Conservation (phyloP, 371 early-diverging fungal species). For the Mortierella sp. region DNA sequence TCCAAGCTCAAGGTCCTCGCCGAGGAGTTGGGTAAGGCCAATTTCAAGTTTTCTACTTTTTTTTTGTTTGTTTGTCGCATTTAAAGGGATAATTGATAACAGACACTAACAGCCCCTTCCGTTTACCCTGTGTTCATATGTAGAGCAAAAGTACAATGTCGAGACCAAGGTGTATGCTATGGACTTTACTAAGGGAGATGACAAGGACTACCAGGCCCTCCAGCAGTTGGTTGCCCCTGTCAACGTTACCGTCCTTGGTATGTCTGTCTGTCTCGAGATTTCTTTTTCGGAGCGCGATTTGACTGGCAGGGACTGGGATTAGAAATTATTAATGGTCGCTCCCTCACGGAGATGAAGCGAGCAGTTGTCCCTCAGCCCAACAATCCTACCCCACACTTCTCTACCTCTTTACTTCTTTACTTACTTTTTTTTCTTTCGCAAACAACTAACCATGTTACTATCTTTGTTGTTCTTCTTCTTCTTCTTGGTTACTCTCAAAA, state of each 20-base stretch:
- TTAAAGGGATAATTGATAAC: neutral
- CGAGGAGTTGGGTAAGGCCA: conserved; percentile 72
- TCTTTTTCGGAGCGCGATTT: conserved; percentile 29
- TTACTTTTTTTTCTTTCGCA: neutral
- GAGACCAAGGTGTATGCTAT: conserved; percentile 82
- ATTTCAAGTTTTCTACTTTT: neutral
- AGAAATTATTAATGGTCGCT: conserved; percentile 15
- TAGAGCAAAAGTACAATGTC: conserved; percentile 68
- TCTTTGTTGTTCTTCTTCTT: neutral
- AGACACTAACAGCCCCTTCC: neutral
- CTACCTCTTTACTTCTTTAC: neutral
- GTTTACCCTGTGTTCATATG: neutral
- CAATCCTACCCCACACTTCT: conserved; percentile 8
- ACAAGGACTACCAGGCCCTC: conserved; percentile 78
- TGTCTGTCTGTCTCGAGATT: conserved; percentile 2
- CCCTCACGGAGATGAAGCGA: neutral
- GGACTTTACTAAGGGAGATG: conserved; percentile 83
- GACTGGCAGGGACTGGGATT: conserved; percentile 28
- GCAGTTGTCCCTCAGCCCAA: neutral
- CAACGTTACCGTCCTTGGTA: conserved; percentile 80
- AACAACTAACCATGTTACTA: neutral
- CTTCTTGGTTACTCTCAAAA: neutral
- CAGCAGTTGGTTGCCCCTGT: conserved; percentile 66
- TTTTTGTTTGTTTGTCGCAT: neutral
- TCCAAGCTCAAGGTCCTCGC: conserved; percentile 88